Evolutionary conservation across 345 rosid species (phyloP), one percentile per base, ranked within the genome.

Genomic region (Salix koriyanagi): DNA sequence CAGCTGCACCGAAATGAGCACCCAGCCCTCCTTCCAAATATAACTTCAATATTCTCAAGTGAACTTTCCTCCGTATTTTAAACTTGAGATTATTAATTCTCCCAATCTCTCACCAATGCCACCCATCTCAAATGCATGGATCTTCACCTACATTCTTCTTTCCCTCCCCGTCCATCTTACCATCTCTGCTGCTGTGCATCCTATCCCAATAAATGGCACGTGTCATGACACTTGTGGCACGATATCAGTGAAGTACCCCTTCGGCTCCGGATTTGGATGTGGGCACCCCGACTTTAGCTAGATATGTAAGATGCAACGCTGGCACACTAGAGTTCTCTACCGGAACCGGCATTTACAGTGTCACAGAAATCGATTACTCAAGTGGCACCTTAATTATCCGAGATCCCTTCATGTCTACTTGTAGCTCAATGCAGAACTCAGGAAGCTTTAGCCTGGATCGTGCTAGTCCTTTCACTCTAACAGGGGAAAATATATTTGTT

Each of bases 401-500:
- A 18, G 92, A 88, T 68, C 92, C 92, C 66, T 72, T 90, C 39
- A 90, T 90, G 92, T 87, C 94, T 25, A 89, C 89, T 62, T 90
- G 94, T 74, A 77, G 81, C 69, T 90, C 89, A 48, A 88, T 86
- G 92, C 91, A 87, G 82, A 83, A 87, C 77, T 87, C 92, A 4
- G 94, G 94, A 52, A 83, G 90, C 70, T 90, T 90, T 73, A 81
- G 83, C 87, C 77, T 88, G 78, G 92, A 88, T 64, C 76, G 79
- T 7, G 75, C 87, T 19, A 86, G 89, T 79, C 92, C 92, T 2
- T 90, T 90, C 84, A 65, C 84, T n/a, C 54, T 88, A 36, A 84
- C 87, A 7, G 72, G 79, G 9, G 81, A 80, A 28, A 85, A 90
- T 67, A 85, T 88, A 64, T 87, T 90, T 58, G 90, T 84, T 32